Evolutionary conservation across 768 basidiomycete genomes (phyloP).

Genomic region (Boletus rex-veris): DNA sequence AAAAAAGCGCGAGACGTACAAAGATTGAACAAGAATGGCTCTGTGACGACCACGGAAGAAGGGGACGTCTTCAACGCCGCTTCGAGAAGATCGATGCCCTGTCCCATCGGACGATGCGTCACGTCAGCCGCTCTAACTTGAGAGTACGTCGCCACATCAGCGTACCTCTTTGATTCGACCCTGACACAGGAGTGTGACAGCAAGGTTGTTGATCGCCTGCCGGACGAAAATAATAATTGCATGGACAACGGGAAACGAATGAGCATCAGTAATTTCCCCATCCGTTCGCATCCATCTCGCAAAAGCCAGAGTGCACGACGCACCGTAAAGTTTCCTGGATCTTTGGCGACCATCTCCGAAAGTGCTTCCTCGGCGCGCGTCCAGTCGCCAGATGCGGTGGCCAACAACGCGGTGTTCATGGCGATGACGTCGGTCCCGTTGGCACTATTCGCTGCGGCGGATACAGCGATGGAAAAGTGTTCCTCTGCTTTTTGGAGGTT

Average conservation of each 20-base stretch:
- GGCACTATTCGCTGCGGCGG: slow-evolving; percentile 42
- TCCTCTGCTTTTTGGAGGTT: slow-evolving; percentile 54
- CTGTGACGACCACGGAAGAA: slow-evolving; percentile 67
- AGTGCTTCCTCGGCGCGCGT: slow-evolving; percentile 45
- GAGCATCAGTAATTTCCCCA: not conserved
- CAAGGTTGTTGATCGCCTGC: slow-evolving; percentile 74
- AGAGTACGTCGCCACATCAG: not conserved
- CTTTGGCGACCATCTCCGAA: slow-evolving; percentile 41
- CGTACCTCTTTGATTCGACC: slow-evolving; percentile 70
- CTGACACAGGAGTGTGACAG: slow-evolving; percentile 66
- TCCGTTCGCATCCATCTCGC: too few species aligned
- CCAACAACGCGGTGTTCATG: slow-evolving; percentile 67
- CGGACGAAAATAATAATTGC: not conserved
- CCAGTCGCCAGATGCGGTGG: slow-evolving; percentile 74
- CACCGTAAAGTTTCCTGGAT: slow-evolving; percentile 61
- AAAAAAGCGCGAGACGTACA: slow-evolving; percentile 42
- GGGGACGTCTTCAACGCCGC: slow-evolving; percentile 59
- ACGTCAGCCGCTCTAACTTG: not conserved
- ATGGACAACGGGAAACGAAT: not conserved
- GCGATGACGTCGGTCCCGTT: slow-evolving; percentile 44
- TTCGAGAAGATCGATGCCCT: slow-evolving; percentile 75
- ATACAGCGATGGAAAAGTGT: slow-evolving; percentile 45
- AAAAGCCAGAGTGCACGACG: not conserved
- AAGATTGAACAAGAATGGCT: slow-evolving; percentile 83
- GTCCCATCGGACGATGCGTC: not conserved